phyloP scores from a whole-genome alignment of 1,284 basidiomycete genomes.

The Cerrena zonata region DNA sequence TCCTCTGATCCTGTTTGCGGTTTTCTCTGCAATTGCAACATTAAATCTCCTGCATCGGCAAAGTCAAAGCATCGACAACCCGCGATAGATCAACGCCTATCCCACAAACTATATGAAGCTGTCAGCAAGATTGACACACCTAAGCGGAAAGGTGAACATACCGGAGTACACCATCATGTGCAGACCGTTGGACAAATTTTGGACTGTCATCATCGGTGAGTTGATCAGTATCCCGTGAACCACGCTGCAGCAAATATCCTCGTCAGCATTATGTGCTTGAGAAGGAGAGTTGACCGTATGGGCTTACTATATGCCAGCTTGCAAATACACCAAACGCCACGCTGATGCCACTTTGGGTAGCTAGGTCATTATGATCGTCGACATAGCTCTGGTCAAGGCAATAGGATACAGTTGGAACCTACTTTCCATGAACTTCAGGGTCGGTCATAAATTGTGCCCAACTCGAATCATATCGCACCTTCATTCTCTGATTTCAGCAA shows the following conservation, averaged over 20 bases:
- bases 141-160: not conserved
- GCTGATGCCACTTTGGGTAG: slow-evolving; percentile 21
- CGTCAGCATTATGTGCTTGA: slow-evolving; percentile 15
- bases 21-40: slow-evolving; percentile 29
- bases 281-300: slow-evolving; percentile 25
- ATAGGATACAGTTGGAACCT: slow-evolving; percentile 10
- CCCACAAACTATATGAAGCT: slow-evolving; percentile 37
- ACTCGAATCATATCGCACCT: slow-evolving; percentile 33
- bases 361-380: slow-evolving; percentile 16
- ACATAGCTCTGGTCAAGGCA: not conserved
- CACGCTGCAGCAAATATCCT: slow-evolving; percentile 21
- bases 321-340: slow-evolving; percentile 23
- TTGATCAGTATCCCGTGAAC: slow-evolving; percentile 21
- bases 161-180: slow-evolving; percentile 7
- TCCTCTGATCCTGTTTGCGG: slow-evolving; percentile 25
- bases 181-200: slow-evolving; percentile 1
- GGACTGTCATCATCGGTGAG: slow-evolving; percentile 7
- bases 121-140: not conserved
- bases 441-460: slow-evolving; percentile 30
- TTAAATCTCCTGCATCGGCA: slow-evolving; percentile 30
- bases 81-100: slow-evolving; percentile 37
- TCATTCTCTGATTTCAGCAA: slow-evolving; percentile 23
- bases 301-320: slow-evolving; percentile 22
- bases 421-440: slow-evolving; percentile 38
- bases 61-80: slow-evolving; percentile 44